Evolutionary conservation across 176 grass and related monocot species (phyloP).

Genomic region (sorghum (Sorghum bicolor)): DNA sequence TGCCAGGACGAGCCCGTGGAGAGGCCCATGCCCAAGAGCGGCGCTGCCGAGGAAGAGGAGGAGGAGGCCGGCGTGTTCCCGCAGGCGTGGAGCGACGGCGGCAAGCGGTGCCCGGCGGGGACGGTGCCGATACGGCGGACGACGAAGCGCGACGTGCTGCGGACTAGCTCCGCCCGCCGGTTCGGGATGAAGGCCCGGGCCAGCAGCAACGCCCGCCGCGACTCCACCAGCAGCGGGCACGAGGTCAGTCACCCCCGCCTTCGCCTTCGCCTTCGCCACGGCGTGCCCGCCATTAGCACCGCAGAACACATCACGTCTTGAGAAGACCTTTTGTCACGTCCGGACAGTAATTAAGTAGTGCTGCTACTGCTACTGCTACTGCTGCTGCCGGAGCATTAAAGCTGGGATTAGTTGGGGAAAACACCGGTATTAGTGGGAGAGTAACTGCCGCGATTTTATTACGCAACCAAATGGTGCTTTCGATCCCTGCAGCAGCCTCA

Average conservation of each 20-base stretch:
- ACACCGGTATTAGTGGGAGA: not conserved
- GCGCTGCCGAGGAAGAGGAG: not conserved
- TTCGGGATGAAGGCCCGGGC: slow-evolving; percentile 66
- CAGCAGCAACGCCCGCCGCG: slow-evolving; percentile 40
- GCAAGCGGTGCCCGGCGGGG: slow-evolving; percentile 51
- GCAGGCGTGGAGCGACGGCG: slow-evolving; percentile 68
- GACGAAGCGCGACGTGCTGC: slow-evolving; percentile 43
- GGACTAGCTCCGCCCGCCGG: slow-evolving; percentile 42
- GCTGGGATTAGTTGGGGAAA: slow-evolving; percentile 19
- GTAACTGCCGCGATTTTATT: slow-evolving; percentile 24
- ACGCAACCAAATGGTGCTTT: slow-evolving; percentile 32
- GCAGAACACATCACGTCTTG: not conserved
- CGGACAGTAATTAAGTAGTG: not conserved
- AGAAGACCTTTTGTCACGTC: not conserved
- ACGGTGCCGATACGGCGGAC: slow-evolving; percentile 67
- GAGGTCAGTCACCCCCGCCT: slow-evolving; percentile 49
- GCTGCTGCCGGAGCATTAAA: not conserved
- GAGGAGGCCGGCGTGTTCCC: not conserved
- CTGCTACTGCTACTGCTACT: not conserved
- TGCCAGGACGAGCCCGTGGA: slow-evolving; percentile 51
- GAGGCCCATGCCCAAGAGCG: slow-evolving; percentile 18
- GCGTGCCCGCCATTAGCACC: not conserved
- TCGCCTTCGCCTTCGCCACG: too few relatives aligned
- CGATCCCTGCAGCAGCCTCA: not conserved
- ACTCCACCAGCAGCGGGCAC: slow-evolving; percentile 72